Evolutionary conservation across 306 rosid genomes (phyloP), one percentile per base, ranked within the genome.

Genomic region (Gleditsia sinensis): DNA sequence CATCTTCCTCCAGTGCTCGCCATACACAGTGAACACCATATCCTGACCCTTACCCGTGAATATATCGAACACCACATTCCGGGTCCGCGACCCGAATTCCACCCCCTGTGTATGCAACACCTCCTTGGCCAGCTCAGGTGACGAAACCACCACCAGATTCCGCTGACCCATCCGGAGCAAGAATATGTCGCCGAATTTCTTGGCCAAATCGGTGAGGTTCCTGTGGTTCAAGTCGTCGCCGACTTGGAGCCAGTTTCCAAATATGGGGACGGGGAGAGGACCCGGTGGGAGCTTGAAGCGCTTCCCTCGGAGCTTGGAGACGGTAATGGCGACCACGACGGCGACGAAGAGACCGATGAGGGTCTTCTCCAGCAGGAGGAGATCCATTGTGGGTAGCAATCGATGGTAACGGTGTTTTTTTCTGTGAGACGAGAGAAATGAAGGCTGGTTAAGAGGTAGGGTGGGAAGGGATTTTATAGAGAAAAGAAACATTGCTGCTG

Each of bases 241-340:
- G 71, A 91, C 97, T n/a, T 91, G 97, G 32, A 91, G 94, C 97
- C 97, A 91, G 78, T 91, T 91, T 0, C 97, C 97, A 78, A 91
- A 91, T 3, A 91, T 68, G 0, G 97, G 97, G 0, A 91, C 88
- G 0, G 97, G 94, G 0, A 89, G 66, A 0, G 97, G 97, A 0
- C 94, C 97, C 0, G 97, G 97, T 0, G 97, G 97, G 14, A 91
- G 89, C 64, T 84, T 89, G 80, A 91, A 89, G 0, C 81, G 73
- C 72, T 79, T 88, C 7, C 97, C 94, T 0, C 92, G 91, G 25
- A 89, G 67, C 34, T 91, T 91, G 1, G 97, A 85, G 25, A 83
- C 58, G 19, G 23, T 24, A 51, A 89, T 82, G 28, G 97, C 92
- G 3, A 81, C 55, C 0, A 91, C 59, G 0, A 50, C 33, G 1